These are phyloP conservation scores for Tetrapyrgos nigripes DNA, from an alignment of 1,284 basidiomycete species.

Conservation along the genomic window DNA sequence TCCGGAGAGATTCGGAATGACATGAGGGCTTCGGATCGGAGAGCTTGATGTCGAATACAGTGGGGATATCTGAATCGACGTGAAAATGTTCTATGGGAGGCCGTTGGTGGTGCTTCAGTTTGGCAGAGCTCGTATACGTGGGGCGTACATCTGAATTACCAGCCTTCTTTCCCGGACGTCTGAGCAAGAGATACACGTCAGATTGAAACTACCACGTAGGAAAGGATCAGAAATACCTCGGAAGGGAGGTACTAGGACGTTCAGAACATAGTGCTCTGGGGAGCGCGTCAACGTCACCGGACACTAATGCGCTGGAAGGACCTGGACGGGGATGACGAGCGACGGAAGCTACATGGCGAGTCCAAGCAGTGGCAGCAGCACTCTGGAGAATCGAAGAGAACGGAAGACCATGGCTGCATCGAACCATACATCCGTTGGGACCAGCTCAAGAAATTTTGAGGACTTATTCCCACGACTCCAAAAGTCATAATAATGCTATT, in stretches of 20 bases:
- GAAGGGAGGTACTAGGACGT: not conserved
- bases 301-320: not conserved
- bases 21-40: not conserved
- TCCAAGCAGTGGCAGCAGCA: conserved; percentile 61
- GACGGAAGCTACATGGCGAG: conserved; percentile 13
- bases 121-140: not conserved
- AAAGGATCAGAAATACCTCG: not conserved
- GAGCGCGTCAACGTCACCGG: not conserved
- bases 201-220: no score
- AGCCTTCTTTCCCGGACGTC: not conserved
- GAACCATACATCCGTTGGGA: conserved; percentile 47
- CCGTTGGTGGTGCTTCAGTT: not conserved
- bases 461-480: not conserved
- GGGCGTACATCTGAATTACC: not conserved
- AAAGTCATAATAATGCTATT: not conserved
- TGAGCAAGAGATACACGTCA: conserved; percentile 4
- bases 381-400: conserved; percentile 52
- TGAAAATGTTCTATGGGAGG: not conserved
- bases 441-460: not conserved
- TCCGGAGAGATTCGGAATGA: not conserved
- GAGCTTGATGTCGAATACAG: not conserved
- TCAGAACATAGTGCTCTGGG: not conserved
- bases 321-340: not conserved
- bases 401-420: conserved; percentile 40
- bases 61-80: conserved; percentile 1